phyloP scores from a whole-genome alignment of 163 green algal species.

The Volvox carteri region DNA sequence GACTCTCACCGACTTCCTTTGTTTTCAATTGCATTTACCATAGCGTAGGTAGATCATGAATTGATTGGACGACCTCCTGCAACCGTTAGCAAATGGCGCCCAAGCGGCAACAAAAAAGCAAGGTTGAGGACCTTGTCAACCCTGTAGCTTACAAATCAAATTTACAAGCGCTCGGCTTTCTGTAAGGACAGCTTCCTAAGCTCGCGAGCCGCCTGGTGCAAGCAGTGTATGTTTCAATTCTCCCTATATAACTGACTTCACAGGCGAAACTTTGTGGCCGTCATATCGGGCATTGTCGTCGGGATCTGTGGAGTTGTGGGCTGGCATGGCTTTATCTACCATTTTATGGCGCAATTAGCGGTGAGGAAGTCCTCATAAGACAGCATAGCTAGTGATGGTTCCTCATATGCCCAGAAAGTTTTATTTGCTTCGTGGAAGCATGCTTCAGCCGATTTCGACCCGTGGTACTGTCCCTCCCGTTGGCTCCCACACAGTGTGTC shows the following conservation, averaged over 20 bases:
- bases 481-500: conserved; percentile 44
- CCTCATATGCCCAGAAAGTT: too few species aligned
- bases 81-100: conserved; percentile 29
- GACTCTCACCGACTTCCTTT: too few species aligned
- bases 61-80: neutral
- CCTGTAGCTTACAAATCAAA: conserved; percentile 61
- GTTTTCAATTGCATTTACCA: too few species aligned
- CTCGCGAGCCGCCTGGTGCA: neutral
- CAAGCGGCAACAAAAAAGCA: conserved; percentile 24
- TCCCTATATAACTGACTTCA: neutral
- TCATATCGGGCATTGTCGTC: conserved; percentile 71
- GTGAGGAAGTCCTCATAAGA: conserved; percentile 50
- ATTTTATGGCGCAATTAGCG: conserved; percentile 68
- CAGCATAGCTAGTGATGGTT: too few species aligned
- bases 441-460: too few species aligned
- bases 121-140: conserved; percentile 43
- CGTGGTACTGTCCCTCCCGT: neutral
- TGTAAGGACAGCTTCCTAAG: conserved; percentile 60
- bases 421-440: too few species aligned
- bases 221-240: neutral
- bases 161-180: conserved; percentile 64
- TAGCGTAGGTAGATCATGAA: neutral
- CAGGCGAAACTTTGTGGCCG: conserved; percentile 70
- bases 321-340: conserved; percentile 67
- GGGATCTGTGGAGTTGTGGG: conserved; percentile 71